phyloP scores from a whole-genome alignment of 2,329 filamentous ascomycete genomes.

The Paraphaeosphaeria sporulosa region DNA sequence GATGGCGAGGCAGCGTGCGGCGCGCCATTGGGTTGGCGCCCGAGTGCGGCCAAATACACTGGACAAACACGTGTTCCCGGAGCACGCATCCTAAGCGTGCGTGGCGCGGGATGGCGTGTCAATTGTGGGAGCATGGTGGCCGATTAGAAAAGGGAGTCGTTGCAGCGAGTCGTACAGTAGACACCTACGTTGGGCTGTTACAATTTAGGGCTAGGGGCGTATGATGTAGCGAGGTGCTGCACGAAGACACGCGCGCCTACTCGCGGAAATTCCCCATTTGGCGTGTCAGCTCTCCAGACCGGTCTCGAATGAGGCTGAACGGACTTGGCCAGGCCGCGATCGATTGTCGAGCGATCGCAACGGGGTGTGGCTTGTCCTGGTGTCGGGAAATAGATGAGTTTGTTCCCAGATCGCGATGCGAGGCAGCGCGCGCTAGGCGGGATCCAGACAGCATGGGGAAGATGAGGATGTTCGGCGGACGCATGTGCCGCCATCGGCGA shows the following conservation, averaged over 20 bases:
- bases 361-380: background rate
- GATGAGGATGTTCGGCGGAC: no score
- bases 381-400: background rate
- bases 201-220: no score
- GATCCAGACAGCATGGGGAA: background rate
- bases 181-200: no score
- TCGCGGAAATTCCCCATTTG: no score
- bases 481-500: no score
- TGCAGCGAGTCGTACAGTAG: no score
- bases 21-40: background rate
- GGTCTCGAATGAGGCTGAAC: constrained; percentile 6
- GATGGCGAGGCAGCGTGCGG: background rate
- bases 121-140: no score
- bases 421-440: background rate
- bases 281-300: no score
- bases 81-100: background rate
- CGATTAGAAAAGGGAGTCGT: no score
- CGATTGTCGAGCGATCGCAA: background rate
- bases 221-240: no score
- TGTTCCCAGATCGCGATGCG: background rate
- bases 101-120: background rate
- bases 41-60: background rate
- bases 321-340: background rate
- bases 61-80: constrained; percentile 10
- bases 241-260: no score